Conservation (phyloP, 192 early-diverging fungal species). For the Entomortierella chlamydospora region DNA sequence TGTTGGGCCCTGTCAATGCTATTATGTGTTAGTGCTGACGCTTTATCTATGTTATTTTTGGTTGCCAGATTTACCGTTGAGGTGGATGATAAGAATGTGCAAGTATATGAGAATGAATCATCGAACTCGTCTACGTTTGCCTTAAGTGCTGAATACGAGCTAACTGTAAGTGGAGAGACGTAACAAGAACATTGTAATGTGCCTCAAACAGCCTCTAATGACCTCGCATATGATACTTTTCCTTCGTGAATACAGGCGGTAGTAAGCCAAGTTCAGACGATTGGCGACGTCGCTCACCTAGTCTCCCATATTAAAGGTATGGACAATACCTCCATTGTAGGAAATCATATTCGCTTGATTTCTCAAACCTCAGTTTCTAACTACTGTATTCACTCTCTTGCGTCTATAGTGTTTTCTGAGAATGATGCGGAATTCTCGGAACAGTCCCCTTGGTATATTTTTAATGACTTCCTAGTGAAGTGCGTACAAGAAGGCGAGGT, state of each 20-base stretch:
- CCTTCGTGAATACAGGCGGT: conserved; percentile 47
- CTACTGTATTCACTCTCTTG: neutral
- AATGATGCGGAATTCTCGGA: conserved; percentile 56
- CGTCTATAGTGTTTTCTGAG: conserved; percentile 31
- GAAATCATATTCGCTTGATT: too few relatives aligned
- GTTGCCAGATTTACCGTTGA: conserved; percentile 61
- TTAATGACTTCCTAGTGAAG: conserved; percentile 97
- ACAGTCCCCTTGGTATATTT: conserved; percentile 80
- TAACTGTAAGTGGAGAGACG: conserved; percentile 57
- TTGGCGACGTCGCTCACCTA: conserved; percentile 75
- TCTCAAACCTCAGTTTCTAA: neutral
- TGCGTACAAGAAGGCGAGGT: conserved; percentile 74
- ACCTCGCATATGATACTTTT: too few relatives aligned
- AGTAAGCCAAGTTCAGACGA: conserved; percentile 64
- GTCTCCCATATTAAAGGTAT: conserved; percentile 76
- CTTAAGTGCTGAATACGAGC: conserved; percentile 68
- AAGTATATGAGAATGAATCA: conserved; percentile 50
- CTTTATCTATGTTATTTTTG: too few relatives aligned
- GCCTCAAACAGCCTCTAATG: too few relatives aligned
- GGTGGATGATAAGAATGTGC: conserved; percentile 55
- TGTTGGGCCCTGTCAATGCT: too few relatives aligned
- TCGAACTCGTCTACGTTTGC: conserved; percentile 39
- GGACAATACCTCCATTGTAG: too few relatives aligned
- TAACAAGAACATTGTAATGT: too few relatives aligned
- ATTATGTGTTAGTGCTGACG: too few relatives aligned